Conservation (phyloP, 2,329 filamentous ascomycete genomes). For the Xylariaceae sp. region DNA sequence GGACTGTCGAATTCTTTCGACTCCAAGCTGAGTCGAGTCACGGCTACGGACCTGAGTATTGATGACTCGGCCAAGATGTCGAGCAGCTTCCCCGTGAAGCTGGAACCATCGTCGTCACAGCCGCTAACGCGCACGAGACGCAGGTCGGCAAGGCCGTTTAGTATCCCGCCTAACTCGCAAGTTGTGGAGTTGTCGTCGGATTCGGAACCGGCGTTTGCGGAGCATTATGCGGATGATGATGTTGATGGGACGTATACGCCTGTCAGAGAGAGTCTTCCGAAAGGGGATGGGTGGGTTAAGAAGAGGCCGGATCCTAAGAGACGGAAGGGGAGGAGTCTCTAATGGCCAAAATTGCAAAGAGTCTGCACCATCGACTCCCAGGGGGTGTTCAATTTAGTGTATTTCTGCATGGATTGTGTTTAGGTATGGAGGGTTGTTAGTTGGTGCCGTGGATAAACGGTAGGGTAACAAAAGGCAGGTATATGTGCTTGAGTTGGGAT, state of each 20-base stretch:
- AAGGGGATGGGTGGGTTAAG: conserved; percentile 20
- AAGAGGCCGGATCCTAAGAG: conserved; percentile 19
- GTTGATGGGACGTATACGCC: conserved; percentile 35
- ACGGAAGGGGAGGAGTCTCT: conserved; percentile 7
- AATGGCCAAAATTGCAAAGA: background rate
- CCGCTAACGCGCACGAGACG: conserved; percentile 1
- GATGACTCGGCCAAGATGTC: background rate
- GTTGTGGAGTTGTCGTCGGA: conserved; percentile 35
- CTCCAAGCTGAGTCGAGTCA: conserved; percentile 39
- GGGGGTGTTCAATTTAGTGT: too few species aligned
- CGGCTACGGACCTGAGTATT: conserved; percentile 29
- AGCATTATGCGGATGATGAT: conserved; percentile 38
- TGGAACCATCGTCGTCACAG: conserved; percentile 7
- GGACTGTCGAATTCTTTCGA: conserved; percentile 29
- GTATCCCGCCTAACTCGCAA: conserved; percentile 35
- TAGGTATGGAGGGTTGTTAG: background rate
- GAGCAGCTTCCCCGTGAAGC: conserved; percentile 7
- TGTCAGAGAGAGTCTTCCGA: conserved; percentile 8
- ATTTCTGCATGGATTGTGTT: too few species aligned
- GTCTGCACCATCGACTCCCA: too few species aligned
- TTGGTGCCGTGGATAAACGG: background rate
- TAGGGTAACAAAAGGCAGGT: background rate
- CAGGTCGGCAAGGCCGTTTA: conserved; percentile 20
- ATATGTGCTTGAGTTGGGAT: background rate
- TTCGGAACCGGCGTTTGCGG: conserved; percentile 32